phyloP scores from a whole-genome alignment of 2,329 filamentous ascomycete species.

The Aciculosporium take region DNA sequence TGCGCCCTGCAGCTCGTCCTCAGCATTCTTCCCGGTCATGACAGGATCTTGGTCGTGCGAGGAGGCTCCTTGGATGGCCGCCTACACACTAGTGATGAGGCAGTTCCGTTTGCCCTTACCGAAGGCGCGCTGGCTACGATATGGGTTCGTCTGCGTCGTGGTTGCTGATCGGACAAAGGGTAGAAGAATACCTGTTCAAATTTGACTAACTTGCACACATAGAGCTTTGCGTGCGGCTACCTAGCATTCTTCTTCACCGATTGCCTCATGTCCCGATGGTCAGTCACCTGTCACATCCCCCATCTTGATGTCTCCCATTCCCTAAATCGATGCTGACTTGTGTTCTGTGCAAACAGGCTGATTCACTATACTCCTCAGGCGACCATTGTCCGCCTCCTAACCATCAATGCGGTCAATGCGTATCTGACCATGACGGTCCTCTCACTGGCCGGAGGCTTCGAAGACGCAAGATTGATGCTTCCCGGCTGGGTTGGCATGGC shows the following conservation, averaged over 20 bases:
- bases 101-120: slow-evolving; percentile 33
- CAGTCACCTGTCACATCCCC: slow-evolving; percentile 12
- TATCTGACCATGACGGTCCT: slow-evolving; percentile 62
- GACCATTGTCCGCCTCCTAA: slow-evolving; percentile 64
- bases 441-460: slow-evolving; percentile 53
- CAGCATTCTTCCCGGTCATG: slow-evolving; percentile 36
- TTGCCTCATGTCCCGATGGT: slow-evolving; percentile 75
- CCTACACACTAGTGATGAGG: slow-evolving; percentile 7
- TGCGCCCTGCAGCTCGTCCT: slow-evolving; percentile 55
- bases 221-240: slow-evolving; percentile 67
- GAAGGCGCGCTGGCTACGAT: slow-evolving; percentile 59
- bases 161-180: no score
- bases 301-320: not conserved
- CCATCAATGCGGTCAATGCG: slow-evolving; percentile 59
- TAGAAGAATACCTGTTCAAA: no score
- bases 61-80: slow-evolving; percentile 4
- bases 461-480: slow-evolving; percentile 55
- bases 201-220: not conserved
- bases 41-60: slow-evolving; percentile 16
- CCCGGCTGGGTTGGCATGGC: slow-evolving; percentile 69
- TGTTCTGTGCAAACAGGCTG: slow-evolving; percentile 38
- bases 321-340: not conserved
- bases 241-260: slow-evolving; percentile 74
- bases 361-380: slow-evolving; percentile 72
- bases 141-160: slow-evolving; percentile 41